Conservation (phyloP, 2,329 filamentous ascomycete species). For the Blastomyces emzantsi region DNA sequence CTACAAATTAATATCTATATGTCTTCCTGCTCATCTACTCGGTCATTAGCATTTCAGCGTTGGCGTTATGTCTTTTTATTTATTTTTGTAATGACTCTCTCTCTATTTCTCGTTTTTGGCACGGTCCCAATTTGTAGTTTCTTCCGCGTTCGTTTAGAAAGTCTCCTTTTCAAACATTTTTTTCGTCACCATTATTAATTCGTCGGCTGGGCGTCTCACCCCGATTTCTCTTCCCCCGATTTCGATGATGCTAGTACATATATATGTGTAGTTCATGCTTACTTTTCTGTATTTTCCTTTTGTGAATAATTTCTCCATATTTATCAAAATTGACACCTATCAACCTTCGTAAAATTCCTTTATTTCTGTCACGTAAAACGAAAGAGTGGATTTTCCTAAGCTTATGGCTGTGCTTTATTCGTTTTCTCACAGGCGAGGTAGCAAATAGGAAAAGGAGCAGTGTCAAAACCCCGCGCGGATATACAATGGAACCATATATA, state of each 20-base stretch:
- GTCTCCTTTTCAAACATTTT: neutral
- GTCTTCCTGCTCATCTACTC: neutral
- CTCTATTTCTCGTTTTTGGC: neutral
- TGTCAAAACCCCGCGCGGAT: neutral
- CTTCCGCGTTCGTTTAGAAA: too few relatives aligned
- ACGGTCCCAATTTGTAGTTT: conserved; percentile 1
- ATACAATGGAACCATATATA: neutral
- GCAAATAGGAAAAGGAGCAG: neutral
- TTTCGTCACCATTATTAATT: neutral
- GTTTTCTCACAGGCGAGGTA: neutral
- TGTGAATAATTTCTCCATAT: neutral
- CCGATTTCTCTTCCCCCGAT: neutral
- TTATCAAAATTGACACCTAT: neutral
- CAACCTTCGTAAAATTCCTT: neutral
- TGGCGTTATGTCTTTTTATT: conserved; percentile 1
- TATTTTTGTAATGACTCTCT: conserved; percentile 8
- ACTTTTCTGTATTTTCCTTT: neutral
- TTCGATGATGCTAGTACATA: neutral
- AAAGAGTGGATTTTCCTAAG: neutral
- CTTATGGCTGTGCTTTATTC: neutral
- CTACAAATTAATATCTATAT: neutral
- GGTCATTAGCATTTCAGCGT: neutral
- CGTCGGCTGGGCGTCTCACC: neutral
- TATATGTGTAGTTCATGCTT: neutral
- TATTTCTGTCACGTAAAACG: neutral